Evolutionary conservation across 1,139 yeast species (phyloP).

Genomic region (Debaryomyces sp.): DNA sequence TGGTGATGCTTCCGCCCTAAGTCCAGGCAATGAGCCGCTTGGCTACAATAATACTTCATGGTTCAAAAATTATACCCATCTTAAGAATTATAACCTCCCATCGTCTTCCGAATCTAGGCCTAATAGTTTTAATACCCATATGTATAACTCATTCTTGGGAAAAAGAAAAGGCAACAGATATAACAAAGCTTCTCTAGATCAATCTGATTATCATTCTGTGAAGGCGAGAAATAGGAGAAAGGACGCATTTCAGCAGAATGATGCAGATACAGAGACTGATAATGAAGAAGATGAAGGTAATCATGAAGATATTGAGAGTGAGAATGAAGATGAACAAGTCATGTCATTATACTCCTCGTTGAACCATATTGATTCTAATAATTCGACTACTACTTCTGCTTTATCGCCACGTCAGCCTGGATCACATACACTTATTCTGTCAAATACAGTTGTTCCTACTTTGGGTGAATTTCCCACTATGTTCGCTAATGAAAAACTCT

Average conservation of each 20-base stretch:
- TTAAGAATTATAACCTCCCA: conserved; percentile 14
- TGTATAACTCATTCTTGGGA: conserved; percentile 23
- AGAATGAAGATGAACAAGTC: conserved; percentile 54
- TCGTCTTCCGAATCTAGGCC: conserved; percentile 11
- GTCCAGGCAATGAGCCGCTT: conserved; percentile 8
- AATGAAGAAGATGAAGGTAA: conserved; percentile 18
- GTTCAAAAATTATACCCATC: conserved; percentile 30
- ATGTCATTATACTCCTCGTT: conserved; percentile 52
- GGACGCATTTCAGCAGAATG: conserved; percentile 9
- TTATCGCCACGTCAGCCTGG: conserved; percentile 24
- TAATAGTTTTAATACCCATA: conserved; percentile 25
- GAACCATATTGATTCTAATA: conserved; percentile 27
- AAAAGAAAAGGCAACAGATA: conserved; percentile 20
- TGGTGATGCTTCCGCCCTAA: not conserved
- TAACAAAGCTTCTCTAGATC: not conserved
- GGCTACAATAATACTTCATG: conserved; percentile 18
- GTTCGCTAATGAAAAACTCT: conserved; percentile 29
- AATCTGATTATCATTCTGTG: conserved; percentile 11
- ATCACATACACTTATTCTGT: not conserved
- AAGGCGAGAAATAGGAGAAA: conserved; percentile 8
- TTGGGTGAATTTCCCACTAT: conserved; percentile 49
- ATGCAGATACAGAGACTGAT: conserved; percentile 8
- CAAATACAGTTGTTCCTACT: conserved; percentile 39
- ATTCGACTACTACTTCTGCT: conserved; percentile 17
- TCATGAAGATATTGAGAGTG: conserved; percentile 38